Base-by-base conservation (phyloP, 495 filamentous ascomycete genomes). In the Hypoxylon subgilvum region DNA sequence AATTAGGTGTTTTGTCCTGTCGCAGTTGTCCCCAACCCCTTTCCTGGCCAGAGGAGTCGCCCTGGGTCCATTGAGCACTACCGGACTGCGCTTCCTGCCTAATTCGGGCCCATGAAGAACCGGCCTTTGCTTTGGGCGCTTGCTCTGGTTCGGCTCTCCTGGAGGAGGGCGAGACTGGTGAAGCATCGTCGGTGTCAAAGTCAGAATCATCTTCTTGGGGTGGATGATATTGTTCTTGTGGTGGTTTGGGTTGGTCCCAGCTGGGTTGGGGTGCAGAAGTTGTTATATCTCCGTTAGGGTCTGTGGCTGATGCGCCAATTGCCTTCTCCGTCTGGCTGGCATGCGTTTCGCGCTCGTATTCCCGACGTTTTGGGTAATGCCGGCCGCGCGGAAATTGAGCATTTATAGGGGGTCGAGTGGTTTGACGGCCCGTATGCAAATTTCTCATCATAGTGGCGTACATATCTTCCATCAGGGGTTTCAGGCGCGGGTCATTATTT, bases 71-170 rank as follows among this genome's bases (percentile, higher is more conserved):
- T 40, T 30, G 56, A 32, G 52, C 38, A 46, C n/a, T 63, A 8
- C 36, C 65, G 8, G 59, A 59, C 44, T 60, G 65, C 4, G 67
- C 34, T 40, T 69, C 57, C 42, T 73, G 58, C 28, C 76, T 66
- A 35, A 79, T 47, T 12, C 69, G 69, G 9, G 71, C 74, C 76
- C 76, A 79, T 13, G 72, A 45, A 14, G 74, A 75, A 5, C 61
- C 63, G 6, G 57, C 23, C 17, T 59, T 42, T 7, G 47, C 0
- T 4, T 34, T n/a, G 5, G 43, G 35, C 12, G 50, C 14, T n/a
- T 36, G 36, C 17, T 48, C n/a, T 6, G 46, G 39, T 13, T 58
- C 59, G 4, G 40, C 38, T 40, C 38, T 45, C 31, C 45, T 70
- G 12, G 57, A 44, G 0, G 72, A 36, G 4, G 56, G 59, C 1